These are phyloP conservation scores for Tilletia caries DNA, from an alignment of 1,284 basidiomycete species.

Conservation along the genomic window DNA sequence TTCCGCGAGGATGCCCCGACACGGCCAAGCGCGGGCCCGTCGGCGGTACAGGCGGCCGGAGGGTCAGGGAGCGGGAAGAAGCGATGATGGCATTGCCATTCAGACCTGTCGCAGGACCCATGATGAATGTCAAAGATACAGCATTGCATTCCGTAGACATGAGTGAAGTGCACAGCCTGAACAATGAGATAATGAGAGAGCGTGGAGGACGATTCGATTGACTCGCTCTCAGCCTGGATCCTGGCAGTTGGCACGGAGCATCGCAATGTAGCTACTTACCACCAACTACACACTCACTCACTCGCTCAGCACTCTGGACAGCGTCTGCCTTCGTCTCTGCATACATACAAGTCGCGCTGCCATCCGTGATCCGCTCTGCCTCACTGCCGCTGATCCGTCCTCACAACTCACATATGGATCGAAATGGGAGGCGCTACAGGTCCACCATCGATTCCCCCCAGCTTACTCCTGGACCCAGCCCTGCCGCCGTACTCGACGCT, in stretches of 20 bases:
- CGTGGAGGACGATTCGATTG: too few species aligned
- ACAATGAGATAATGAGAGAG: too few species aligned
- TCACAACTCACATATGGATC: background rate
- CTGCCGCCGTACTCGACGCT: slow-evolving; percentile 17
- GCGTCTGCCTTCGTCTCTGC: too few species aligned
- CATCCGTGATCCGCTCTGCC: background rate
- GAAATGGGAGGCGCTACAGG: slow-evolving; percentile 1
- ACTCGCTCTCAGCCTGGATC: too few species aligned
- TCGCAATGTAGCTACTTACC: too few species aligned
- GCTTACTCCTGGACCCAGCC: slow-evolving; percentile 1
- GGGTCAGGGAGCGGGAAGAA: background rate
- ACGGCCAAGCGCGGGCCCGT: background rate
- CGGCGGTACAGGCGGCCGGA: background rate
- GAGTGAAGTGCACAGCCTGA: too few species aligned
- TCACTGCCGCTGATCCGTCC: background rate
- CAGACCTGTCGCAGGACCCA: background rate
- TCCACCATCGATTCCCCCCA: slow-evolving; percentile 1
- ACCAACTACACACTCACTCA: too few species aligned
- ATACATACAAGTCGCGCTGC: too few species aligned
- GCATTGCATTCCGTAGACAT: too few species aligned
- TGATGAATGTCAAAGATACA: background rate
- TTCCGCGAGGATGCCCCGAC: slow-evolving; percentile 22
- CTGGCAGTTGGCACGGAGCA: too few species aligned
- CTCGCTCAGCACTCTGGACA: too few species aligned
- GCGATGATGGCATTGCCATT: slow-evolving; percentile 3